Percentiles rank a stretch among this genome's conserved stretches.
These are phyloP conservation scores for Gossypium aridum DNA, from an alignment of 441 rosid species.

Conservation along the genomic window DNA sequence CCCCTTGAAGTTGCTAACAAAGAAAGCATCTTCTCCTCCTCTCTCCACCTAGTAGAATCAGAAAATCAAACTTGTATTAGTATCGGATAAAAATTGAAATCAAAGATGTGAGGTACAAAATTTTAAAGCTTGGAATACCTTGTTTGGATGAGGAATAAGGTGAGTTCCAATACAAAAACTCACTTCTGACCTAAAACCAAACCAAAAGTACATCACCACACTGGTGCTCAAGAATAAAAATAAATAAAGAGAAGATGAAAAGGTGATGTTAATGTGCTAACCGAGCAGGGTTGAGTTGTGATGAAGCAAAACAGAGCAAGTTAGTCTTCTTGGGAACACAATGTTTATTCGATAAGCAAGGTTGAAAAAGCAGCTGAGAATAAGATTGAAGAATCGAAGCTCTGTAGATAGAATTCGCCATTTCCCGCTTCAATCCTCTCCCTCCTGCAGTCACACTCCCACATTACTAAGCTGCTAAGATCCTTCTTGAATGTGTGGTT, in stretches of 20 bases:
- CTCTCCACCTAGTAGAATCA: constrained; percentile 47
- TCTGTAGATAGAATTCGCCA: constrained; percentile 48
- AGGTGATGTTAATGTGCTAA: constrained; percentile 11
- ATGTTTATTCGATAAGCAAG: not conserved
- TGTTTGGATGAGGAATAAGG: constrained; percentile 79
- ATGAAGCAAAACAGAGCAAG: constrained; percentile 35
- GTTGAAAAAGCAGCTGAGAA: constrained; percentile 14
- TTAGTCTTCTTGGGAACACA: constrained; percentile 21
- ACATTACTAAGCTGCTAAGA: constrained; percentile 8
- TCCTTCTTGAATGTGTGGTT: constrained; percentile 1
- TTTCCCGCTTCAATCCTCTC: constrained; percentile 23
- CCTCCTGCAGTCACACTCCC: not conserved
- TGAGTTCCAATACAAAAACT: constrained; percentile 58
- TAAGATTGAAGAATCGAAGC: constrained; percentile 27
- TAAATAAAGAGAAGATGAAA: not conserved
- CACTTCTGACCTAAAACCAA: constrained; percentile 34
- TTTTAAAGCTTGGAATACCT: constrained; percentile 34
- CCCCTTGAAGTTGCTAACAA: constrained; percentile 60
- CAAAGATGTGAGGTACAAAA: not conserved
- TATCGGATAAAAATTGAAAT: not conserved
- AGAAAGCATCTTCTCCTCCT: constrained; percentile 94
- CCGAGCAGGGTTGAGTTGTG: constrained; percentile 35
- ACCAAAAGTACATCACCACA: not conserved
- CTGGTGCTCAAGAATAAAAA: not conserved
- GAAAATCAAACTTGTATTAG: not conserved